Evolutionary conservation across 768 basidiomycete genomes (phyloP).

Genomic region (Crassisporium funariophilum): DNA sequence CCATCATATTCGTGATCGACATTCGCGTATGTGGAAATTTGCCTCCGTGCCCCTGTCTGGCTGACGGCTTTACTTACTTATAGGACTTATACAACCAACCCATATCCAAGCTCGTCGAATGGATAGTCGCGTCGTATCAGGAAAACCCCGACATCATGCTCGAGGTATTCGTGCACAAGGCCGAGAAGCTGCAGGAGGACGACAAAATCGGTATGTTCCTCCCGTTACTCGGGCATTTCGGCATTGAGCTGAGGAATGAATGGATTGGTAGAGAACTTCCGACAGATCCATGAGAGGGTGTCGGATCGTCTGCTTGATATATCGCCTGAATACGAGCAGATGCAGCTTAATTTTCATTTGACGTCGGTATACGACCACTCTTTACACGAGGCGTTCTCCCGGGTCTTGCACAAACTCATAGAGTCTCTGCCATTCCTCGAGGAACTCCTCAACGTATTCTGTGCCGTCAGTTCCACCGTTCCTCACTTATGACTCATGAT

Average conservation of each 20-base stretch:
- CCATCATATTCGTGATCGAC: slow-evolving; percentile 92
- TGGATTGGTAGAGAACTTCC: slow-evolving; percentile 81
- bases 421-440: slow-evolving; percentile 86
- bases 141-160: slow-evolving; percentile 77
- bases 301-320: slow-evolving; percentile 80
- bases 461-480: slow-evolving; percentile 50
- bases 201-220: slow-evolving; percentile 88
- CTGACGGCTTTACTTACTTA: too few species aligned
- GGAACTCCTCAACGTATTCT: slow-evolving; percentile 84
- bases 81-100: slow-evolving; percentile 88
- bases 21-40: too few species aligned
- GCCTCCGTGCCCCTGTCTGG: too few species aligned
- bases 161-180: slow-evolving; percentile 95
- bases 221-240: slow-evolving; percentile 1
- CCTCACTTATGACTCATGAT: background rate
- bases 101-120: slow-evolving; percentile 78
- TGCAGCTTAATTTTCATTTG: slow-evolving; percentile 84
- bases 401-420: slow-evolving; percentile 84
- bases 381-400: slow-evolving; percentile 89
- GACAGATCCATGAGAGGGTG: slow-evolving; percentile 87
- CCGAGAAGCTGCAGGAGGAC: slow-evolving; percentile 88
- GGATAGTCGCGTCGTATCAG: slow-evolving; percentile 75
- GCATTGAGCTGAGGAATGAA: background rate
- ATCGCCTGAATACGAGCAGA: slow-evolving; percentile 72
- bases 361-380: slow-evolving; percentile 95